Conservation (phyloP, 1,139 yeast genomes). For the Scheffersomyces insectosa region DNA sequence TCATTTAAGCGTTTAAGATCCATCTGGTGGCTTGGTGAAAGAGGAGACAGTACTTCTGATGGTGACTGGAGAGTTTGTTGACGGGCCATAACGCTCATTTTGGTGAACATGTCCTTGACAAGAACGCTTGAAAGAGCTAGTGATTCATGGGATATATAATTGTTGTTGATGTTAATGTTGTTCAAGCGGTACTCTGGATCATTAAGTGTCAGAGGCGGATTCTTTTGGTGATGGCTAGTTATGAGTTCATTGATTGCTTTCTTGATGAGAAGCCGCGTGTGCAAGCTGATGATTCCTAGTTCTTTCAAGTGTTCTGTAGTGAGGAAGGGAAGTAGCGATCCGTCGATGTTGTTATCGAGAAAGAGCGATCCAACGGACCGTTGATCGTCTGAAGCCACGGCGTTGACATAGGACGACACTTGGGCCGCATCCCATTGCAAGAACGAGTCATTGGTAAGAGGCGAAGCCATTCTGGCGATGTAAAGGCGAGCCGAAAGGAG, state of each 20-base stretch:
- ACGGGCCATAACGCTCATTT: conserved; percentile 13
- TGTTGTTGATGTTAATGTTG: conserved; percentile 32
- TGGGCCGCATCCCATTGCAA: conserved; percentile 53
- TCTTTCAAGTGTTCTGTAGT: conserved; percentile 63
- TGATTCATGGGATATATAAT: conserved; percentile 38
- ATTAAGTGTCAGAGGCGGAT: conserved; percentile 30
- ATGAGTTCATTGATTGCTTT: conserved; percentile 49
- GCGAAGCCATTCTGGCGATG: conserved; percentile 11
- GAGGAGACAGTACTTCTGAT: conserved; percentile 20
- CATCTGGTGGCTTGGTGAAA: conserved; percentile 22
- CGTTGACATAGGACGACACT: conserved; percentile 37
- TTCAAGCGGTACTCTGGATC: conserved; percentile 33
- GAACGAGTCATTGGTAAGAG: conserved; percentile 35
- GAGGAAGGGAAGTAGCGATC: conserved; percentile 58
- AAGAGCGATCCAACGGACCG: conserved; percentile 33
- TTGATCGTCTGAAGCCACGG: conserved; percentile 23
- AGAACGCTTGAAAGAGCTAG: conserved; percentile 31
- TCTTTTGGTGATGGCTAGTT: conserved; percentile 29
- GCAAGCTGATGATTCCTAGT: conserved; percentile 48
- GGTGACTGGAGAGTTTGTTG: conserved; percentile 8
- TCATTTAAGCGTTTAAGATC: conserved; percentile 46
- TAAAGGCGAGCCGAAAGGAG: neutral
- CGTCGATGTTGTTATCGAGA: conserved; percentile 60
- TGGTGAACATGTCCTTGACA: conserved; percentile 41
- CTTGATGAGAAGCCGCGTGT: conserved; percentile 49